Evolutionary conservation across 495 filamentous ascomycete genomes (phyloP).

Genomic region (Friedmanniomyces endolithicus): DNA sequence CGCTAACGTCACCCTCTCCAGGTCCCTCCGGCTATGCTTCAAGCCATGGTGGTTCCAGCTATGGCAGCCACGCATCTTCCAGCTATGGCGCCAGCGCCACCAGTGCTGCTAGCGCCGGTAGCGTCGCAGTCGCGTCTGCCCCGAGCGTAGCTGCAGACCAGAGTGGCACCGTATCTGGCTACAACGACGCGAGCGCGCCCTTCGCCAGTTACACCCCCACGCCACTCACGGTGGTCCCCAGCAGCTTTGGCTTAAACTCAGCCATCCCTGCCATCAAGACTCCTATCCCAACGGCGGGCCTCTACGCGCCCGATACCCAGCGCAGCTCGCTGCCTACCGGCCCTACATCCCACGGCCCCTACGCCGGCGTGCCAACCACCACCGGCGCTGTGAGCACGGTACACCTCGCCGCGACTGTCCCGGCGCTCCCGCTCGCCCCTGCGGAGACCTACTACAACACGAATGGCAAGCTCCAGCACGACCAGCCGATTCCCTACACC

Average conservation of each 20-base stretch:
- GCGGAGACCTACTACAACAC: slow-evolving; percentile 48
- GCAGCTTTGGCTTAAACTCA: slow-evolving; percentile 19
- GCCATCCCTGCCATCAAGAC: slow-evolving; percentile 17
- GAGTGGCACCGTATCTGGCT: slow-evolving; percentile 21
- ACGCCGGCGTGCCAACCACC: slow-evolving; percentile 27
- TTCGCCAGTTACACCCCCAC: slow-evolving; percentile 16
- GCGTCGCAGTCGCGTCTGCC: neutral
- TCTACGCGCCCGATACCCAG: slow-evolving; percentile 15
- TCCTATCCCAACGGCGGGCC: slow-evolving; percentile 5
- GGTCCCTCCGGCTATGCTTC: neutral
- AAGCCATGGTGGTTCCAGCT: slow-evolving; percentile 3
- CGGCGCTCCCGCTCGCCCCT: slow-evolving; percentile 28
- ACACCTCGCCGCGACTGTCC: slow-evolving; percentile 18
- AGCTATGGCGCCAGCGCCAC: neutral
- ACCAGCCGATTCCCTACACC: slow-evolving; percentile 58
- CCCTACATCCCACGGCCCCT: slow-evolving; percentile 31
- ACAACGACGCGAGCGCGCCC: slow-evolving; percentile 25
- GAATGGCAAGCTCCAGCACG: slow-evolving; percentile 52
- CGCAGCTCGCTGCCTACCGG: slow-evolving; percentile 23
- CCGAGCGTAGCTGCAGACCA: slow-evolving; percentile 2
- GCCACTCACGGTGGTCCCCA: slow-evolving; percentile 12
- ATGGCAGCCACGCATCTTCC: neutral
- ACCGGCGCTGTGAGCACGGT: slow-evolving; percentile 26
- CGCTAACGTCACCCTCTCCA: neutral
- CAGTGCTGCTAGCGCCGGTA: neutral